Base-by-base conservation (phyloP, 2,329 filamentous ascomycete species). In the Fusarium sp. region DNA sequence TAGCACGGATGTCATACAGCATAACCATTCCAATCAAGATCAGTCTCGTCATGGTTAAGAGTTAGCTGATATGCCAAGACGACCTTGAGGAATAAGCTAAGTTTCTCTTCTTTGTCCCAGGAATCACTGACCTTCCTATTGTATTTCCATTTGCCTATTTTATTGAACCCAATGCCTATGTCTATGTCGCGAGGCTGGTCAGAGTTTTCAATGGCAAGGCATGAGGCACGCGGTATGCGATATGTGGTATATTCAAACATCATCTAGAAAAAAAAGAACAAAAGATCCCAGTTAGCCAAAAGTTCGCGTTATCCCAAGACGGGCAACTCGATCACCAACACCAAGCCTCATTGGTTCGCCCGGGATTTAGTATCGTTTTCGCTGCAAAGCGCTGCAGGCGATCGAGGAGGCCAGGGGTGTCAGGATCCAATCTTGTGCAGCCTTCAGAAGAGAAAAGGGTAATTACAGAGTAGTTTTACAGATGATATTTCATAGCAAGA, bases 311-410 rank as follows among this genome's bases (percentile, higher is more conserved):
- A 68, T 62, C 61, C 66, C 65, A 25, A 62, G 65, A 68, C 61
- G 55, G 66, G 66, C 65, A 68, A 67, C 61, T 68, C 61, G 66
- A 66, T 67, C 67, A n/a, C 27, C 27, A 30, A 13, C 27, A 30
- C 10, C 27, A 30, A 30, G 17, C 35, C 48, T 20, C 20, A 67
- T 67, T 68, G 65, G 65, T 32, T 22, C 40, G 19, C 15, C 33
- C 50, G 10, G 27, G 44, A 23, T 43, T 69, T 45, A 10, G 10
- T 11, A 62, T 69, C 56, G 40, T 64, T 54, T 65, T n/a, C 20
- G 46, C 60, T 68, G 46, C 60, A 44, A 62, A 49, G 25, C 51
- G 65, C 65, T 68, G 65, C 60, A 69, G 49, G 65, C 65, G 61
- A 69, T 69, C 65, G 65, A 62, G 44, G 41, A 48, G 50, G 39